These are phyloP conservation scores for Pyronema domesticum DNA, from an alignment of 495 filamentous ascomycete species.

Conservation along the genomic window DNA sequence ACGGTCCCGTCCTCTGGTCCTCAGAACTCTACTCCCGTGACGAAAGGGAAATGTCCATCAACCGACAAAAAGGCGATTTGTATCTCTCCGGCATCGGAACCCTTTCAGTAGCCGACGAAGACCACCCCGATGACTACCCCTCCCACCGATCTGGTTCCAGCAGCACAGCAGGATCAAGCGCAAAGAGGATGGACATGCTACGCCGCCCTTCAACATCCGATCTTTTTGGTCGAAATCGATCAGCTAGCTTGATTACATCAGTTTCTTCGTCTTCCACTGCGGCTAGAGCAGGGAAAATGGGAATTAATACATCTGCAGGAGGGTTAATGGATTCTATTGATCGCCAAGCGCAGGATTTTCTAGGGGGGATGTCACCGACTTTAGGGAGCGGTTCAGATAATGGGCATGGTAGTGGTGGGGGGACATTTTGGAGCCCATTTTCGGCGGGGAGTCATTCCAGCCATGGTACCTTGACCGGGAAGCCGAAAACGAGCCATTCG, in stretches of 20 bases:
- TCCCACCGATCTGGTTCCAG: constrained; percentile 17
- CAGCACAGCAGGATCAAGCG: constrained; percentile 1
- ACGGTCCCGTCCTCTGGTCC: constrained; percentile 80
- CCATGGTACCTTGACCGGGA: constrained; percentile 35
- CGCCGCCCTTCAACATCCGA: constrained; percentile 23
- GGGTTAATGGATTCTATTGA: constrained; percentile 47
- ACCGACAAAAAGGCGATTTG: constrained; percentile 36
- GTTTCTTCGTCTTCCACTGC: constrained; percentile 16
- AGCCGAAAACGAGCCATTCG: constrained; percentile 23
- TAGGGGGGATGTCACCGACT: constrained; percentile 47
- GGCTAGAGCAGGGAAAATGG: constrained; percentile 17
- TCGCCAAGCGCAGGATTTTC: constrained; percentile 41
- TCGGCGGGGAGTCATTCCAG: constrained; percentile 39
- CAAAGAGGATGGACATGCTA: constrained; percentile 19
- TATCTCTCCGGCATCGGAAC: constrained; percentile 34
- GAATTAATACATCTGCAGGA: constrained; percentile 31
- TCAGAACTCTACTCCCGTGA: constrained; percentile 76
- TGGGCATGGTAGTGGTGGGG: too few species aligned
- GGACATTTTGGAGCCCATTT: constrained; percentile 75
- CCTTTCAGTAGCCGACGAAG: constrained; percentile 32
- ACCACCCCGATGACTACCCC: constrained; percentile 22
- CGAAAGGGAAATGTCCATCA: constrained; percentile 54
- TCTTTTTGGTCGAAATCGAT: constrained; percentile 22
- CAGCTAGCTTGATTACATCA: constrained; percentile 10
- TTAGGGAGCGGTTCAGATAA: constrained; percentile 59